Evolutionary conservation across 306 rosid genomes (phyloP).

Genomic region (Prunus armeniaca): DNA sequence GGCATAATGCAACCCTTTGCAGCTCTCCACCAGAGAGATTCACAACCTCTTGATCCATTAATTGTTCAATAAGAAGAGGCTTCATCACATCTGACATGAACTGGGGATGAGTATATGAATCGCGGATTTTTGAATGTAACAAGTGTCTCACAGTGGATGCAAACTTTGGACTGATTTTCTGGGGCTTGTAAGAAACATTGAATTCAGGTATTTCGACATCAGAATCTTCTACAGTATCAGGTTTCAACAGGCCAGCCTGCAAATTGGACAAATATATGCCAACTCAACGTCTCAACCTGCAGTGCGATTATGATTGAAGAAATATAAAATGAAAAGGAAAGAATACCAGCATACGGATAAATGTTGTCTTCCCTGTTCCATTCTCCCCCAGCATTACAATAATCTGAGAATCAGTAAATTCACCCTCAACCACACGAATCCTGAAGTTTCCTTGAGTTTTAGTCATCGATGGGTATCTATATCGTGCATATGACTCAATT

Average conservation of each 20-base stretch:
- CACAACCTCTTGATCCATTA: slow-evolving; percentile 96
- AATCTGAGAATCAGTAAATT: slow-evolving; percentile 97
- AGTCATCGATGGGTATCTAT: slow-evolving; percentile 84
- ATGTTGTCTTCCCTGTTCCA: slow-evolving; percentile 98
- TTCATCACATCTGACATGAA: slow-evolving; percentile 96
- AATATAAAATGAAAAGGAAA: background rate
- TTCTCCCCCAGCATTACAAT: slow-evolving; percentile 98
- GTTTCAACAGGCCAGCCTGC: slow-evolving; percentile 98
- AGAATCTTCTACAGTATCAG: slow-evolving; percentile 66
- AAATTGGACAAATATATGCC: slow-evolving; percentile 10
- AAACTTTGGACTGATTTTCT: slow-evolving; percentile 92
- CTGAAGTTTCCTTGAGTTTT: slow-evolving; percentile 89
- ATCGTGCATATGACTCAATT: slow-evolving; percentile 86
- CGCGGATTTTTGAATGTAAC: slow-evolving; percentile 80
- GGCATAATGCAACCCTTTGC: slow-evolving; percentile 94
- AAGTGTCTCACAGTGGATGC: slow-evolving; percentile 71
- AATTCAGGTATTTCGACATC: slow-evolving; percentile 89
- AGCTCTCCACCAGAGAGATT: slow-evolving; percentile 99
- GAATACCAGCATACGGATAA: slow-evolving; percentile 96
- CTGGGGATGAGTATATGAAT: slow-evolving; percentile 88
- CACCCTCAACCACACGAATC: slow-evolving; percentile 85
- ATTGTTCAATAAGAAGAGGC: slow-evolving; percentile 94
- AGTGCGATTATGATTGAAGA: background rate
- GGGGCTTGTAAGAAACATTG: slow-evolving; percentile 97
- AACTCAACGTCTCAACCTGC: background rate